Conservation (phyloP, 257 asterid genomes). For the Apocynum venetum region DNA sequence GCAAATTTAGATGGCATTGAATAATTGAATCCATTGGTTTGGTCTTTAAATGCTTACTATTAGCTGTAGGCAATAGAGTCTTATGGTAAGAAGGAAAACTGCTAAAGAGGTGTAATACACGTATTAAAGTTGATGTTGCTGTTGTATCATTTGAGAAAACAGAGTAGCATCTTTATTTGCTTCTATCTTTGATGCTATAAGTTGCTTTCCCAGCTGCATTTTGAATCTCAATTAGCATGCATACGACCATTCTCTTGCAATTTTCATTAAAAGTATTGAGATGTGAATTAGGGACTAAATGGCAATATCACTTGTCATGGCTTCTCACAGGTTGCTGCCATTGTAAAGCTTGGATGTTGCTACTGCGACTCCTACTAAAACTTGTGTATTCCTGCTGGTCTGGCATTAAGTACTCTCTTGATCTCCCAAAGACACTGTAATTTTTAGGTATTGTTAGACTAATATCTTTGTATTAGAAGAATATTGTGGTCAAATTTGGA, state of each 20-base stretch:
- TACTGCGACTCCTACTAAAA: neutral
- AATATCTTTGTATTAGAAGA: neutral
- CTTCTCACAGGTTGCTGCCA: neutral
- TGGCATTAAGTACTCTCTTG: neutral
- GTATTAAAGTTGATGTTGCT: neutral
- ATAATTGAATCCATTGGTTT: neutral
- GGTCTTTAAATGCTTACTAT: neutral
- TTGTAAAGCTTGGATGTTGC: neutral
- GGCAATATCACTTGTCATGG: neutral
- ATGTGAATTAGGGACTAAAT: neutral
- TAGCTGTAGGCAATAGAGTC: neutral
- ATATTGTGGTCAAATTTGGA: neutral
- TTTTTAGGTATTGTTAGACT: neutral
- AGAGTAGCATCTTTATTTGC: neutral
- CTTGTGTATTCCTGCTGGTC: neutral
- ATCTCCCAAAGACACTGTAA: neutral
- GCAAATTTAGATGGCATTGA: neutral
- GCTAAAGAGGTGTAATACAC: neutral
- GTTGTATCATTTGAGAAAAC: neutral
- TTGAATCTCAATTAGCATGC: neutral
- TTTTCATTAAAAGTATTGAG: neutral
- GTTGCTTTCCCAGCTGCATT: neutral
- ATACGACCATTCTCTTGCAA: neutral
- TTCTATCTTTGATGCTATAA: neutral
- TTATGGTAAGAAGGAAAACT: neutral